Evolutionary conservation across 2,329 filamentous ascomycete genomes (phyloP).

Genomic region (Colletotrichum coccodes): DNA sequence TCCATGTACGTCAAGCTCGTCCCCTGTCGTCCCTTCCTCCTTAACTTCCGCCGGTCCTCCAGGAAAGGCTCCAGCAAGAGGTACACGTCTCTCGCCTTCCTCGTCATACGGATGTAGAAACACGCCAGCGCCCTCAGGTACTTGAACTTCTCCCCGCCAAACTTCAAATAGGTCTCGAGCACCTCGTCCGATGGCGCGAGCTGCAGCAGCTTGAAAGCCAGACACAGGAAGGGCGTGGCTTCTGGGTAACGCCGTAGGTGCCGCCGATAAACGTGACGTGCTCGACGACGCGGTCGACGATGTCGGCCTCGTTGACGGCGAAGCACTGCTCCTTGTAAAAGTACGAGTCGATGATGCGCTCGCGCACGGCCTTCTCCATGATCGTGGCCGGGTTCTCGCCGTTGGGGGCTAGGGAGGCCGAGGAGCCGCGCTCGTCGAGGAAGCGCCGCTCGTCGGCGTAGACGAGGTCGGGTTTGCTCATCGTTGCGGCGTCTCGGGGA

Average conservation of each 20-base stretch:
- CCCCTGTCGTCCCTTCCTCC: slow-evolving; percentile 78
- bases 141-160: slow-evolving; percentile 80
- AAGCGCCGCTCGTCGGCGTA: slow-evolving; percentile 84
- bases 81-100: slow-evolving; percentile 85
- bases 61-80: slow-evolving; percentile 83
- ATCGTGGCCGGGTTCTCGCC: slow-evolving; percentile 95
- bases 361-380: slow-evolving; percentile 93
- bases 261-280: slow-evolving; percentile 86
- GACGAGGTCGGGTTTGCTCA: slow-evolving; percentile 61
- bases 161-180: slow-evolving; percentile 81
- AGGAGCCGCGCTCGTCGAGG: slow-evolving; percentile 90
- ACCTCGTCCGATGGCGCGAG: slow-evolving; percentile 84
- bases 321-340: slow-evolving; percentile 99
- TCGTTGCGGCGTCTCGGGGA: slow-evolving; percentile 35
- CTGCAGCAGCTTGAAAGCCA: slow-evolving; percentile 94
- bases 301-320: slow-evolving; percentile 83
- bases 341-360: slow-evolving; percentile 94
- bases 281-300: slow-evolving; percentile 90
- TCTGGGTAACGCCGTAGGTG: slow-evolving; percentile 85
- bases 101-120: slow-evolving; percentile 93
- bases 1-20: slow-evolving; percentile 85
- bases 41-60: slow-evolving; percentile 84
- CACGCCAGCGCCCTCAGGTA: slow-evolving; percentile 90
- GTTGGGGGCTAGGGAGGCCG: slow-evolving; percentile 79
- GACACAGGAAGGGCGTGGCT: slow-evolving; percentile 90